Conservation (phyloP, 768 basidiomycete species). For the Clitopilus passeckerianus region DNA sequence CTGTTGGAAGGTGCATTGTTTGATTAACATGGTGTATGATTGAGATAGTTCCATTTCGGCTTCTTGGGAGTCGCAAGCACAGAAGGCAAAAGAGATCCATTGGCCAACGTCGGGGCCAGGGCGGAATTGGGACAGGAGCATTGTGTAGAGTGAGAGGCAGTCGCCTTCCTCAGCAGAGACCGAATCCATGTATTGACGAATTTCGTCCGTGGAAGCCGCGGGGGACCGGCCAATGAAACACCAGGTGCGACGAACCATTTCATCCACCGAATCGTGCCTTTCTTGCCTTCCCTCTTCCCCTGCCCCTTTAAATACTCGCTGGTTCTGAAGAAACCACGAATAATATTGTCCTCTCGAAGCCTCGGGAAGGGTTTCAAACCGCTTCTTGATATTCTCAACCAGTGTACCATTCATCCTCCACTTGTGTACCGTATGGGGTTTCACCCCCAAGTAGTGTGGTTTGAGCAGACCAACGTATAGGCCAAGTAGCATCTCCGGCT, state of each 20-base stretch:
- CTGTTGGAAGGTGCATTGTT: conserved; percentile 28
- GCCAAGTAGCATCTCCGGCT: conserved; percentile 19
- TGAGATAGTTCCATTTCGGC: conserved; percentile 7
- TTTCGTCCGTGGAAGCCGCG: conserved; percentile 2
- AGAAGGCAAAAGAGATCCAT: conserved; percentile 21
- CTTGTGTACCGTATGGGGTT: conserved; percentile 20
- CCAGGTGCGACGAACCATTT: conserved; percentile 9
- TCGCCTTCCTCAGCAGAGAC: not conserved
- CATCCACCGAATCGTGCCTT: not conserved
- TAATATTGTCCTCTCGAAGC: conserved; percentile 22
- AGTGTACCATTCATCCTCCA: conserved; percentile 28
- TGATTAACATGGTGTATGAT: conserved; percentile 18
- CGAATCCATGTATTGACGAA: not conserved
- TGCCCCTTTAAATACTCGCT: conserved; percentile 16
- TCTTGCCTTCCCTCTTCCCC: conserved; percentile 6
- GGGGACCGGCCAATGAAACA: conserved; percentile 7
- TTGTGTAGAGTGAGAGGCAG: conserved; percentile 2
- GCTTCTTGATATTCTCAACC: conserved; percentile 24
- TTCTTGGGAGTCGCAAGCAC: conserved; percentile 6
- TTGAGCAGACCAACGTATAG: conserved; percentile 24
- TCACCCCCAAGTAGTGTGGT: conserved; percentile 7
- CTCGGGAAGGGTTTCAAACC: conserved; percentile 18
- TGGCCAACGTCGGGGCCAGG: conserved; percentile 7
- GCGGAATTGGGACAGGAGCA: conserved; percentile 5
- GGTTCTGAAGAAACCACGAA: conserved; percentile 30